A percentile compares a stretch with the other conserved stretches of the same genome.
Conservation (phyloP, 2,329 filamentous ascomycete genomes). For the Aureobasidium sp. region DNA sequence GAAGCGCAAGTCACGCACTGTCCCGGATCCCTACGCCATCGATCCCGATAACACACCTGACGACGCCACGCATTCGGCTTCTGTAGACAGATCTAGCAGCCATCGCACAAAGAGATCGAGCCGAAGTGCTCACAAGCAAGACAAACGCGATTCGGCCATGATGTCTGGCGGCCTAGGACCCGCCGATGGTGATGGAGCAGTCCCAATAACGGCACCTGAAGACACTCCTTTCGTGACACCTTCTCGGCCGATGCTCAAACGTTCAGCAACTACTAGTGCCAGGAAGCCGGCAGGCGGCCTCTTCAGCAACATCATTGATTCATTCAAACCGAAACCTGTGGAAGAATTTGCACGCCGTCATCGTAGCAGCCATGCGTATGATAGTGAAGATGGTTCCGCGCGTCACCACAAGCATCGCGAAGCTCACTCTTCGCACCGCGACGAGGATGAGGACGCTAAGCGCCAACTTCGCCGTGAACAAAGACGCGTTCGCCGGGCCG, state of each 20-base stretch:
- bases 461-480: slow-evolving; percentile 29
- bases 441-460: slow-evolving; percentile 21
- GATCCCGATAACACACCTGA: slow-evolving; percentile 48
- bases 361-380: slow-evolving; percentile 17
- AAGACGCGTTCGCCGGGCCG: slow-evolving; percentile 23
- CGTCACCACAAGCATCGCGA: slow-evolving; percentile 22
- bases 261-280: slow-evolving; percentile 54
- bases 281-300: slow-evolving; percentile 44
- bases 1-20: slow-evolving; percentile 43
- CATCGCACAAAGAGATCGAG: slow-evolving; percentile 20
- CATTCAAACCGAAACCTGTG: slow-evolving; percentile 19
- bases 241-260: slow-evolving; percentile 45
- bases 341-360: neutral
- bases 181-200: slow-evolving; percentile 26
- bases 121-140: slow-evolving; percentile 24
- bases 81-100: slow-evolving; percentile 20
- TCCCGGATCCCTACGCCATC: slow-evolving; percentile 52
- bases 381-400: slow-evolving; percentile 24
- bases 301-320: slow-evolving; percentile 48
- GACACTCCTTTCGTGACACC: slow-evolving; percentile 42
- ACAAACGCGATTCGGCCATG: slow-evolving; percentile 31
- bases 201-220: slow-evolving; percentile 38
- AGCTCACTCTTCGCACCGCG: neutral
- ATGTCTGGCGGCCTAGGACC: slow-evolving; percentile 31
- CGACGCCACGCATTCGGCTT: slow-evolving; percentile 28